Conservation (phyloP, 139 green algal species). For the Chlamydomonas incerta region DNA sequence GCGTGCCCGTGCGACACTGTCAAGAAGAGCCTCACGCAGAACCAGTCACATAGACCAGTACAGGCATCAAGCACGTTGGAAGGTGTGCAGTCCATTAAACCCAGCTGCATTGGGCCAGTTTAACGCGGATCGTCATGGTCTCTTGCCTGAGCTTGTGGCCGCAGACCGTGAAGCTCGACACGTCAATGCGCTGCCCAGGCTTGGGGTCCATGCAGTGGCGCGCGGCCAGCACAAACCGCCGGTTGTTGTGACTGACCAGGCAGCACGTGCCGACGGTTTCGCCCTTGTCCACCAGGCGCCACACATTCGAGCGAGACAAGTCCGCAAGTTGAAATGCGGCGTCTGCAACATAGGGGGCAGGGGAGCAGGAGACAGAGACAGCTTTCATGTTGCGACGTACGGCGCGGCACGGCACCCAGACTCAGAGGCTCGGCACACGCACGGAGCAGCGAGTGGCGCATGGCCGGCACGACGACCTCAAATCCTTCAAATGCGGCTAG, state of each 20-base stretch:
- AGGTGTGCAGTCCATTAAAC: background rate
- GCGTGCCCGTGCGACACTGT: background rate
- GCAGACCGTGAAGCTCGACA: constrained; percentile 1
- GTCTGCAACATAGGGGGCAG: background rate
- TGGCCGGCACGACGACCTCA: too few species aligned
- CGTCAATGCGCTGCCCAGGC: constrained; percentile 9
- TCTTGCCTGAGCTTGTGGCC: constrained; percentile 28
- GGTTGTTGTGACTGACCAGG: background rate
- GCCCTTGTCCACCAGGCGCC: constrained; percentile 8
- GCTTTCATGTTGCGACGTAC: background rate
- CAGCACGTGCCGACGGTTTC: constrained; percentile 4
- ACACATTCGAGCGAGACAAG: background rate
- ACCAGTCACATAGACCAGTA: background rate
- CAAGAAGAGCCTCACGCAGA: background rate
- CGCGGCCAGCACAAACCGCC: background rate
- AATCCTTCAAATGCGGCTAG: too few species aligned
- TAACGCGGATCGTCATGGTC: background rate
- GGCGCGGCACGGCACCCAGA: background rate
- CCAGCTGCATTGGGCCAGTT: background rate
- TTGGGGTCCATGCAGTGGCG: constrained; percentile 17
- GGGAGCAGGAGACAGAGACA: background rate
- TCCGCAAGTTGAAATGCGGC: background rate
- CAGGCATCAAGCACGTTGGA: background rate
- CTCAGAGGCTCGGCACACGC: too few species aligned
- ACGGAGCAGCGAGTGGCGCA: too few species aligned